These are phyloP conservation scores for Coemansia sp. DNA, from an alignment of 192 early-diverging fungal genomes.

Conservation along the genomic window DNA sequence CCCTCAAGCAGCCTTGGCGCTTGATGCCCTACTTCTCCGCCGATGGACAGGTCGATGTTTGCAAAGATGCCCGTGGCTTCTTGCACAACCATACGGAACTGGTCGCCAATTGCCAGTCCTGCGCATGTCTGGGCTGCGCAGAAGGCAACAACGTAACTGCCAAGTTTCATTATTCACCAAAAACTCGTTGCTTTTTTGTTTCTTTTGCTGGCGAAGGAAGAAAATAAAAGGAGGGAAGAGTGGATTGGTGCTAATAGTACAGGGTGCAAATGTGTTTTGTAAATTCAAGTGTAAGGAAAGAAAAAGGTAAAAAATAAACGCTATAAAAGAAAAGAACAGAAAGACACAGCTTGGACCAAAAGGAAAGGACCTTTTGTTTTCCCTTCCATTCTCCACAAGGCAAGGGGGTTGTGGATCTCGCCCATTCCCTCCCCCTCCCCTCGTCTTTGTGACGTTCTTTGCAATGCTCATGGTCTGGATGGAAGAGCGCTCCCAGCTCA, in stretches of 20 bases:
- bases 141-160: slow-evolving; percentile 9
- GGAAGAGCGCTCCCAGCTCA: too few relatives aligned
- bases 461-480: too few relatives aligned
- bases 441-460: too few relatives aligned
- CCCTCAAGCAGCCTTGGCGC: background rate
- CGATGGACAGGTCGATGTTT: slow-evolving; percentile 12
- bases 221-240: background rate
- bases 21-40: background rate
- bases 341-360: background rate
- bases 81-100: slow-evolving; percentile 31
- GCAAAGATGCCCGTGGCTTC: slow-evolving; percentile 46
- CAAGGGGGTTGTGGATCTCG: too few relatives aligned
- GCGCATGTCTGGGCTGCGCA: slow-evolving; percentile 17
- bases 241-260: slow-evolving; percentile 8
- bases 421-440: too few relatives aligned
- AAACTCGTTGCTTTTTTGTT: background rate
- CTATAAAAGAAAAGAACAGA: background rate
- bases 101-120: slow-evolving; percentile 24
- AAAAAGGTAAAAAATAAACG: background rate
- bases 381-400: background rate
- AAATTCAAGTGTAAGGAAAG: slow-evolving; percentile 1
- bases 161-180: slow-evolving; percentile 17
- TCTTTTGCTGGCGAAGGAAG: background rate
- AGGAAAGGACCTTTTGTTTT: background rate
- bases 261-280: background rate